phyloP scores from a whole-genome alignment of 2,329 filamentous ascomycete species.

The Colletotrichum tabaci region DNA sequence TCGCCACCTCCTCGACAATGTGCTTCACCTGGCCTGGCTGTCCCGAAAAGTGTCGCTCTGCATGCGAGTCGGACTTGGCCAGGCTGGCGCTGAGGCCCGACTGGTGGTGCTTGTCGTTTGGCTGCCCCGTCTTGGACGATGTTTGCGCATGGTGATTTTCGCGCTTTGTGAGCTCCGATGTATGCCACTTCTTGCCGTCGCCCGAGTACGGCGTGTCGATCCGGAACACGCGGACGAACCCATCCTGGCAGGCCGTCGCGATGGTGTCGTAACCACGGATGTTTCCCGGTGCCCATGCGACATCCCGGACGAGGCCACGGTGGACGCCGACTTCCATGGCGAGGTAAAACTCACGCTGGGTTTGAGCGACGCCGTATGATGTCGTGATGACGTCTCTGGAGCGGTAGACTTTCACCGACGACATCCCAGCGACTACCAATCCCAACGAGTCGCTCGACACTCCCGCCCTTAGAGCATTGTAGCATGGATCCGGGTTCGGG shows the following conservation, averaged over 20 bases:
- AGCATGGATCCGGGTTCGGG: conserved; percentile 86
- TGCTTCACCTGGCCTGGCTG: conserved; percentile 78
- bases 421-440: conserved; percentile 89
- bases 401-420: conserved; percentile 85
- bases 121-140: conserved; percentile 40
- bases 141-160: conserved; percentile 42
- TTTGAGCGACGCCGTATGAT: conserved; percentile 67
- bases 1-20: conserved; percentile 73
- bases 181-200: conserved; percentile 67
- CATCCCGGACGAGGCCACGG: conserved; percentile 84
- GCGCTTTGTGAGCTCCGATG: conserved; percentile 59
- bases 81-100: conserved; percentile 69
- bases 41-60: conserved; percentile 68
- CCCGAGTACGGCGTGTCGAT: conserved; percentile 72
- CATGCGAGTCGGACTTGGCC: conserved; percentile 63
- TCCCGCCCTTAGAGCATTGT: conserved; percentile 83
- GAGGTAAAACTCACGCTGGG: conserved; percentile 85
- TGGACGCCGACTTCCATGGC: conserved; percentile 84
- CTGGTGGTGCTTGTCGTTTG: conserved; percentile 52
- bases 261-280: conserved; percentile 91
- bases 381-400: conserved; percentile 73
- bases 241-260: conserved; percentile 94
- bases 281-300: conserved; percentile 93
- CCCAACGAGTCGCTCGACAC: conserved; percentile 84
- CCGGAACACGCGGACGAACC: conserved; percentile 89